Conservation (phyloP, 768 basidiomycete species). For the Infundibulicybe gibba region DNA sequence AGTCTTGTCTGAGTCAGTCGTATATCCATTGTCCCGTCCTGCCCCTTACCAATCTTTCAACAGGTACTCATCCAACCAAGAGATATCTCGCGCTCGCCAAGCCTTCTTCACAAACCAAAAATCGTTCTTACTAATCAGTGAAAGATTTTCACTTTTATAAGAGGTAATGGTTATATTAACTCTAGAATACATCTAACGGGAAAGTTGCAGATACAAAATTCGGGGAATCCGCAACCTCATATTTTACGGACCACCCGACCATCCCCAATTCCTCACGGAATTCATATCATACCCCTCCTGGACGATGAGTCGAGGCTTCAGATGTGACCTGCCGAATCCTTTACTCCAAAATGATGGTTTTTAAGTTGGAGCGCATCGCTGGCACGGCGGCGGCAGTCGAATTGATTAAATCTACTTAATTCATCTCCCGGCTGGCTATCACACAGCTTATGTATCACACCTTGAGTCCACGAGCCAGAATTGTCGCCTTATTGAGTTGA, state of each 20-base stretch:
- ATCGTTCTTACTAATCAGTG: constrained; percentile 85
- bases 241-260: constrained; percentile 91
- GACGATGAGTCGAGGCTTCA: constrained; percentile 80
- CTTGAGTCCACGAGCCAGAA: too few relatives aligned
- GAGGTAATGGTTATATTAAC: constrained; percentile 40
- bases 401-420: constrained; percentile 30
- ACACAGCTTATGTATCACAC: background rate
- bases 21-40: background rate
- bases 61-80: constrained; percentile 91
- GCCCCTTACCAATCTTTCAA: background rate
- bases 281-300: constrained; percentile 83
- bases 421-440: constrained; percentile 2
- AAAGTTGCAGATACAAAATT: constrained; percentile 71
- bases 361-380: constrained; percentile 84
- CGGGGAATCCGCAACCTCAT: constrained; percentile 90
- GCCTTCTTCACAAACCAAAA: constrained; percentile 88
- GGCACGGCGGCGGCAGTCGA: constrained; percentile 44
- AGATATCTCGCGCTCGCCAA: constrained; percentile 91
- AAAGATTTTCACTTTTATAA: constrained; percentile 99
- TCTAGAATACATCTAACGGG: background rate
- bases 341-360: constrained; percentile 86
- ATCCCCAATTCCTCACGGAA: constrained; percentile 91
- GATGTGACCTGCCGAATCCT: constrained; percentile 82
- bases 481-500: too few relatives aligned
- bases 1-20: constrained; percentile 83